A percentile compares a stretch with the other conserved stretches of the same genome.
Evolutionary conservation across 75 land plant species (phyloP).

Genomic region (Selaginella tamariscina): DNA sequence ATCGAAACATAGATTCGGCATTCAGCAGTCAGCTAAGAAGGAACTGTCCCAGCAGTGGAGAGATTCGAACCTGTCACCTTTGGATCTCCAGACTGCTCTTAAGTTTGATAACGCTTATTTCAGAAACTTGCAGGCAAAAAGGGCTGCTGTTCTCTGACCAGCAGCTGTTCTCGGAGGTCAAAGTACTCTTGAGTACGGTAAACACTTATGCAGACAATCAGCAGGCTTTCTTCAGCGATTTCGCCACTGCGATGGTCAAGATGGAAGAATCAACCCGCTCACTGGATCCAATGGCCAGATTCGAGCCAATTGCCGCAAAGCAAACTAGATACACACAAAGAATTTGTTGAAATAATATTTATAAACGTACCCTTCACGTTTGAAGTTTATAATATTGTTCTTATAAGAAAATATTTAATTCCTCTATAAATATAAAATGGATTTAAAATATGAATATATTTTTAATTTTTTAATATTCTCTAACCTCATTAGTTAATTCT

Average conservation of each 20-base stretch:
- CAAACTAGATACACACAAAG: constrained; percentile 13
- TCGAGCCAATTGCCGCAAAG: constrained; percentile 34
- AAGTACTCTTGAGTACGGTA: too few species aligned
- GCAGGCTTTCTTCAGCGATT: constrained; percentile 22
- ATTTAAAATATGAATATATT: too few species aligned
- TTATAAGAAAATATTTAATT: too few species aligned
- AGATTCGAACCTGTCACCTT: constrained; percentile 15
- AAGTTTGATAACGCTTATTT: constrained; percentile 31
- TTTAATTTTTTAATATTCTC: too few species aligned
- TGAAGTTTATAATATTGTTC: too few species aligned
- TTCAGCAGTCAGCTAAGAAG: background rate
- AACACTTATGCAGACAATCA: constrained; percentile 15
- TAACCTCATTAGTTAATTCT: too few species aligned
- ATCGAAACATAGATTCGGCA: constrained; percentile 15
- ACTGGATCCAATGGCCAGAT: constrained; percentile 33
- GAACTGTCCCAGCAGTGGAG: constrained; percentile 1
- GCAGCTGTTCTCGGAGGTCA: constrained; percentile 17
- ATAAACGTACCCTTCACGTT: too few species aligned
- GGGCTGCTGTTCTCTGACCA: constrained; percentile 42
- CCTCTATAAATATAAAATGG: too few species aligned
- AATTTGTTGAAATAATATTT: too few species aligned
- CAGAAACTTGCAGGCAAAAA: constrained; percentile 16
- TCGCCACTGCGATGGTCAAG: constrained; percentile 34
- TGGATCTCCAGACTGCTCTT: constrained; percentile 17
- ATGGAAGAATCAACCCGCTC: constrained; percentile 33